These are phyloP conservation scores for Penicillium sp. DNA, from an alignment of 2,329 filamentous ascomycete species.

Conservation along the genomic window DNA sequence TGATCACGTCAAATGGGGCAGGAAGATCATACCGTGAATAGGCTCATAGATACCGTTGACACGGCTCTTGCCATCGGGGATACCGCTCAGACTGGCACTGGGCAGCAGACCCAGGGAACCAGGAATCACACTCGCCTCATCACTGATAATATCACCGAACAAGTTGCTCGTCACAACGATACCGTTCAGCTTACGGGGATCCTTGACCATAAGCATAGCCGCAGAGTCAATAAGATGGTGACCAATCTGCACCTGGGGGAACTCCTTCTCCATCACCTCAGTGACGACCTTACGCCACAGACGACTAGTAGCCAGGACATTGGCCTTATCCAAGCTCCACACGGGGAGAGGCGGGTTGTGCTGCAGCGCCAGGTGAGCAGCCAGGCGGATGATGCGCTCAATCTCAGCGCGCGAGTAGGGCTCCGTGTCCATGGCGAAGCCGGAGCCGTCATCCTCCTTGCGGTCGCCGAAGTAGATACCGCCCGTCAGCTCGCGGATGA, in stretches of 20 bases:
- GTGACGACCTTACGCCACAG: slow-evolving; percentile 87
- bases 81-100: slow-evolving; percentile 80
- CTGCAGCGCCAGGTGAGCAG: slow-evolving; percentile 76
- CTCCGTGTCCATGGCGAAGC: slow-evolving; percentile 80
- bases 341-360: slow-evolving; percentile 76
- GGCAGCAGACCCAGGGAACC: slow-evolving; percentile 86
- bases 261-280: slow-evolving; percentile 84
- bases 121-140: slow-evolving; percentile 93
- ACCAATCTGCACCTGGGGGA: slow-evolving; percentile 78
- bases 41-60: slow-evolving; percentile 98
- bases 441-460: slow-evolving; percentile 72
- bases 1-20: neutral
- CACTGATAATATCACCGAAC: slow-evolving; percentile 93
- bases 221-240: slow-evolving; percentile 95
- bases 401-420: slow-evolving; percentile 83
- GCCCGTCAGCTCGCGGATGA: slow-evolving; percentile 88
- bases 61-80: slow-evolving; percentile 80
- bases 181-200: slow-evolving; percentile 82
- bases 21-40: slow-evolving; percentile 72
- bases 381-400: slow-evolving; percentile 82
- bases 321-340: slow-evolving; percentile 92
- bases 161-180: slow-evolving; percentile 91
- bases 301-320: slow-evolving; percentile 86
- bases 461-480: slow-evolving; percentile 96
- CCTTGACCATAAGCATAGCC: slow-evolving; percentile 98